Base-by-base conservation (phyloP, 768 basidiomycete genomes). In the Hydnum rufescens region DNA sequence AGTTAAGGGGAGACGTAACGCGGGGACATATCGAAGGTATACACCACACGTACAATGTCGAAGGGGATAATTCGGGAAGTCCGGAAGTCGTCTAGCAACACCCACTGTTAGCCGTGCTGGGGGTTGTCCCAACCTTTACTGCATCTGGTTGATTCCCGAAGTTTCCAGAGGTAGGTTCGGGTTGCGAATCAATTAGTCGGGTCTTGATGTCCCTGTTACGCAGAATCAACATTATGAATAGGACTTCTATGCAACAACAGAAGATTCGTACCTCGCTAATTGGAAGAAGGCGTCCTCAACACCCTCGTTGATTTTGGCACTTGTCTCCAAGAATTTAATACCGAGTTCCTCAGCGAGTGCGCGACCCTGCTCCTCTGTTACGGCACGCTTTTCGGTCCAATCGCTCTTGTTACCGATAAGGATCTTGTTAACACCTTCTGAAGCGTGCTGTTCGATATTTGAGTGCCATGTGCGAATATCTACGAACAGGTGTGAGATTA, bases 281-380 rank as follows among this genome's bases (percentile, higher is more conserved):
- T 84, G 85, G 67, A 97, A 95, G 75, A 99, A 99, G 8, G 93
- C 93, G 60, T 97, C 89, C 68, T 99, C 95, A 32, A 99, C 95
- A 54, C 89, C 89, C 50, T 93, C 89, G 65, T 96, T 96, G 44
- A 83, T 75, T 71, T 97, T 97, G 34, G 95, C 95, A 18, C 84
- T 88, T 16, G 95, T 99, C 70, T 97, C 95, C 75, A 97, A 82
- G 66, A 96, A 99, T 64, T 75, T 80, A 65, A 99, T 75, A n/a
- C 87, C 90, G 29, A 97, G 76, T 65, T 97, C 90, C 51, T 82
- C 72, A 3, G 95, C 95, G 42, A 99, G 76, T 60, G 83, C 84
- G 54, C 80, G 80, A 39, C 95, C 93, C 68, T 90, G 86, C 61
- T 88, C 84, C 64, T 84, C 80, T 3, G 87, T 80, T 53, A 99